Evolutionary conservation across 768 basidiomycete genomes (phyloP).

Genomic region (Serendipita sp.): DNA sequence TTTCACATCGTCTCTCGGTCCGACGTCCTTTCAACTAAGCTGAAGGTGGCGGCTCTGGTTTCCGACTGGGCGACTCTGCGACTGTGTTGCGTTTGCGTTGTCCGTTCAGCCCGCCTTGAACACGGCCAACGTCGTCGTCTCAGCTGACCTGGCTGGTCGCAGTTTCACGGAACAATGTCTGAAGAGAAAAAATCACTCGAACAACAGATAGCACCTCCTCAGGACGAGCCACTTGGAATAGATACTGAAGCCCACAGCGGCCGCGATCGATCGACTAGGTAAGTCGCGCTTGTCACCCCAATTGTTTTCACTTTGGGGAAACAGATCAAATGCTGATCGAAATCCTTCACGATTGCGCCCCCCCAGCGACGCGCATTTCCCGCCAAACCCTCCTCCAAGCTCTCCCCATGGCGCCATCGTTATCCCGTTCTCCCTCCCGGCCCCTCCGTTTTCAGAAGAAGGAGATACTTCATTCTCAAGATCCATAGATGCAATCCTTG

Average conservation of each 20-base stretch:
- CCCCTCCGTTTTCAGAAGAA: not conserved
- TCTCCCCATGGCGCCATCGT: not conserved
- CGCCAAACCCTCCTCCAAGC: not conserved
- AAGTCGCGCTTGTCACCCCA: not conserved
- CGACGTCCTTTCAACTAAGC: too few species aligned
- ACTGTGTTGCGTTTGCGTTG: too few species aligned
- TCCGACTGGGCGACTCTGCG: too few species aligned
- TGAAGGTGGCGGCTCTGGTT: too few species aligned
- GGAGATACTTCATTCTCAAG: constrained; percentile 3
- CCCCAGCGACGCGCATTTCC: not conserved
- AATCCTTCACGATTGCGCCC: not conserved
- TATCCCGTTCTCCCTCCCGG: not conserved
- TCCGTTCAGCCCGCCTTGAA: too few species aligned
- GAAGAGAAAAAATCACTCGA: not conserved
- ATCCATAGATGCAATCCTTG: constrained; percentile 1
- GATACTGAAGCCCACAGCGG: not conserved
- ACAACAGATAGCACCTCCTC: not conserved
- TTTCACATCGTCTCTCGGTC: too few species aligned
- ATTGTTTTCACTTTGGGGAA: not conserved
- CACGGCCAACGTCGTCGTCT: too few species aligned
- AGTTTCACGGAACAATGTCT: not conserved
- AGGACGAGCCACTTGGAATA: not conserved
- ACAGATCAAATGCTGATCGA: not conserved
- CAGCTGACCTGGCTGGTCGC: too few species aligned
- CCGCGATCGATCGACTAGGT: not conserved